These are phyloP conservation scores for Aureobasidium sp. DNA, from an alignment of 2,329 filamentous ascomycete genomes.

Conservation along the genomic window DNA sequence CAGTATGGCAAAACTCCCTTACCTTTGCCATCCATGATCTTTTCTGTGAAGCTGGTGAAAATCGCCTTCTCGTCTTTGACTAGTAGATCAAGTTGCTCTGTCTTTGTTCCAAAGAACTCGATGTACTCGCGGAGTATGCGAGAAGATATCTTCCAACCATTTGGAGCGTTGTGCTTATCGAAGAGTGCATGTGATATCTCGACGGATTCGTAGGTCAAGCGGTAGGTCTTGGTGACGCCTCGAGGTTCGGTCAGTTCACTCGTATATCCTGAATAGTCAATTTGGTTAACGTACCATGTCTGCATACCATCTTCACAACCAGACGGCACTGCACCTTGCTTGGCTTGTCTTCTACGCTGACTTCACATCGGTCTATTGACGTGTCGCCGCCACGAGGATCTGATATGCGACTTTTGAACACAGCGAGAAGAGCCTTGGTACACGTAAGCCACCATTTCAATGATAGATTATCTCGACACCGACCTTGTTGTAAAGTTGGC, in stretches of 20 bases:
- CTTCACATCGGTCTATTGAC: conserved; percentile 65
- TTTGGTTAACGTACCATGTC: conserved; percentile 47
- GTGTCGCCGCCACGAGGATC: conserved; percentile 60
- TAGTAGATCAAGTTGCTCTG: conserved; percentile 72
- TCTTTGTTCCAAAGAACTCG: conserved; percentile 72
- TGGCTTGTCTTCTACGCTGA: conserved; percentile 62
- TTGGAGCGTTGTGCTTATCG: conserved; percentile 54
- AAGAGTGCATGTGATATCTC: conserved; percentile 70
- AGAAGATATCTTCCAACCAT: conserved; percentile 64
- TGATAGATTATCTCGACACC: conserved; percentile 7
- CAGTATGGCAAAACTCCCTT: conserved; percentile 12
- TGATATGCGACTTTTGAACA: conserved; percentile 60
- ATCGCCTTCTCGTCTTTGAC: conserved; percentile 60
- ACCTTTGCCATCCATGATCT: conserved; percentile 60
- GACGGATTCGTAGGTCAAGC: conserved; percentile 63
- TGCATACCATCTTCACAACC: conserved; percentile 63
- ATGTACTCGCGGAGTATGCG: conserved; percentile 64
- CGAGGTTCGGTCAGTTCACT: neutral
- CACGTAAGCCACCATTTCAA: neutral
- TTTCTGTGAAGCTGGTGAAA: conserved; percentile 76
- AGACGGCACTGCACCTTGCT: conserved; percentile 62
- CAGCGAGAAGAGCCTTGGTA: conserved; percentile 48
- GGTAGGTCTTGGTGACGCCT: conserved; percentile 70
- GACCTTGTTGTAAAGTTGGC: conserved; percentile 65
- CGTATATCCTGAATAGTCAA: neutral